Conservation (phyloP, 306 rosid genomes). For the Cyclanthera cordifolia region DNA sequence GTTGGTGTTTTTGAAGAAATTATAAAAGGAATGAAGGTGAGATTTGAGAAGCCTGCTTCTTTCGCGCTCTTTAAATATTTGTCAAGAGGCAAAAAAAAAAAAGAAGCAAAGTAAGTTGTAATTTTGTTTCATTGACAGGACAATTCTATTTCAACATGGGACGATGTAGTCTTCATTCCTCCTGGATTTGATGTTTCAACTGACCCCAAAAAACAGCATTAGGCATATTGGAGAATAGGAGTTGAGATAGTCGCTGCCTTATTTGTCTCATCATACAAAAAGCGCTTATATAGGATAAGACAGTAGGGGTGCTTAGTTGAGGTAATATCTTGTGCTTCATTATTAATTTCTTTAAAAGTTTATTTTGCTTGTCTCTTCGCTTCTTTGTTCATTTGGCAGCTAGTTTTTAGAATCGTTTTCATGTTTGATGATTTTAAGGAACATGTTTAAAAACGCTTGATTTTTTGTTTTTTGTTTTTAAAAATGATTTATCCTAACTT, state of each 20-base stretch:
- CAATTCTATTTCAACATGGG: constrained; percentile 46
- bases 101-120: no score
- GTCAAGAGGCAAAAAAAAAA: not conserved
- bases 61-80: not conserved
- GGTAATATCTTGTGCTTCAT: not conserved
- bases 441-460: no score
- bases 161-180: constrained; percentile 76
- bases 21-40: constrained; percentile 85
- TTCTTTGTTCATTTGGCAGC: not conserved
- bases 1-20: constrained; percentile 80
- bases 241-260: not conserved
- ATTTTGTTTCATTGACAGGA: constrained; percentile 37
- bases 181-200: constrained; percentile 77
- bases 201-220: constrained; percentile 31
- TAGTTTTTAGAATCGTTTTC: not conserved
- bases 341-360: not conserved
- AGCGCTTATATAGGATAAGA: not conserved
- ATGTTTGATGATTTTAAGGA: not conserved
- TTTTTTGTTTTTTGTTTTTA: no score
- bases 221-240: not conserved
- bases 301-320: constrained; percentile 3
- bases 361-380: not conserved
- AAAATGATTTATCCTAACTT: no score
- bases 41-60: not conserved
- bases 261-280: not conserved